Percentiles rank a stretch among this genome's conserved stretches.
Conservation (phyloP, 306 rosid species). For the Cyamopsis tetragonoloba region DNA sequence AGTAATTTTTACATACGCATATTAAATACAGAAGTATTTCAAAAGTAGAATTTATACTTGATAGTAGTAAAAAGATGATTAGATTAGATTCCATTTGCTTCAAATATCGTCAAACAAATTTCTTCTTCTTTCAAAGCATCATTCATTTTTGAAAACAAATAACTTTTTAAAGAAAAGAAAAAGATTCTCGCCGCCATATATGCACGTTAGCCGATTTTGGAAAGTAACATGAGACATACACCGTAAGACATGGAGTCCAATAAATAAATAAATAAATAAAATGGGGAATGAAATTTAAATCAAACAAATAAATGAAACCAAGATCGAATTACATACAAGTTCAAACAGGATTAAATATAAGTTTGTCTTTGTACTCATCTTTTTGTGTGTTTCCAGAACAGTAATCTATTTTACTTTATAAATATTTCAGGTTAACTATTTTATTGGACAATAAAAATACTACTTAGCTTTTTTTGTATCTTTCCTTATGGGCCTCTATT, state of each 20-base stretch:
- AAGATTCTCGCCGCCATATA: not conserved
- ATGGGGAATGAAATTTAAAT: too few species aligned
- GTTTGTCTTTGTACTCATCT: not conserved
- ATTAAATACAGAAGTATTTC: not conserved
- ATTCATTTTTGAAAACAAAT: not conserved
- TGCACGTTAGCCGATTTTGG: constrained; percentile 3
- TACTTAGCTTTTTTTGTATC: too few species aligned
- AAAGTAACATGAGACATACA: not conserved
- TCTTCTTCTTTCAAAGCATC: constrained; percentile 3
- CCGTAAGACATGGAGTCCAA: not conserved
- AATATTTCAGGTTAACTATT: not conserved
- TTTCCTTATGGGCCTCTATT: too few species aligned
- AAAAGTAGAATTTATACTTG: not conserved
- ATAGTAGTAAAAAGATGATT: not conserved
- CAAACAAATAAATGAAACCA: too few species aligned
- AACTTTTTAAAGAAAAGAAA: not conserved
- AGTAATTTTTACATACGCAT: too few species aligned
- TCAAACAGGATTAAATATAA: not conserved
- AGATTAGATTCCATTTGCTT: constrained; percentile 4
- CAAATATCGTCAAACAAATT: constrained; percentile 10
- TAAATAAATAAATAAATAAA: too few species aligned
- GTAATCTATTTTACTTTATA: not conserved
- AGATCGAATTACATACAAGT: not conserved
- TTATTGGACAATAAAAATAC: too few species aligned
- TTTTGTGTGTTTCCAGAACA: not conserved